A percentile compares a stretch with the other conserved stretches of the same genome.
Evolutionary conservation across 2,329 filamentous ascomycete genomes (phyloP).

Genomic region (Penicillium sp.): DNA sequence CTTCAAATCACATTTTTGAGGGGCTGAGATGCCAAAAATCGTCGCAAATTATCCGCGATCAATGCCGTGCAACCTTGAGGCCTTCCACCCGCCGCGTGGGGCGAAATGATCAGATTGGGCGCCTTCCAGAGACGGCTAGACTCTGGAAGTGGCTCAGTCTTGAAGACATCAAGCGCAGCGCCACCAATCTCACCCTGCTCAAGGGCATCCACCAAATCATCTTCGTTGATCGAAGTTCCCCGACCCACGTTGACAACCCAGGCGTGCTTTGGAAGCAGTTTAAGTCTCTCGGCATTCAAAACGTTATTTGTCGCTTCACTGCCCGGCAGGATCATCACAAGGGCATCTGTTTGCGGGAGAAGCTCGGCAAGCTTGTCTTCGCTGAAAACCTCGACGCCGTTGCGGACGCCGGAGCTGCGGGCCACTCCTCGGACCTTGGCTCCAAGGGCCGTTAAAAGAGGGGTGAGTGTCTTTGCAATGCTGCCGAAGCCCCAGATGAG

Average conservation of each 20-base stretch:
- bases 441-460: slow-evolving; percentile 52
- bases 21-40: slow-evolving; percentile 55
- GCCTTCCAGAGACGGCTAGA: slow-evolving; percentile 20
- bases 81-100: slow-evolving; percentile 33
- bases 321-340: slow-evolving; percentile 64
- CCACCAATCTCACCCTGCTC: slow-evolving; percentile 20
- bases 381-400: slow-evolving; percentile 54
- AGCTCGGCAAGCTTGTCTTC: slow-evolving; percentile 53
- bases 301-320: slow-evolving; percentile 53
- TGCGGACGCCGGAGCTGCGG: slow-evolving; percentile 51
- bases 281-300: slow-evolving; percentile 52
- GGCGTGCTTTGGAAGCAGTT: slow-evolving; percentile 51
- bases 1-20: slow-evolving; percentile 52
- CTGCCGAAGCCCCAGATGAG: slow-evolving; percentile 63
- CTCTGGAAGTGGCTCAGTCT: slow-evolving; percentile 18
- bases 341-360: slow-evolving; percentile 55
- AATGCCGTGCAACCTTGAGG: slow-evolving; percentile 57
- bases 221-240: slow-evolving; percentile 20
- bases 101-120: slow-evolving; percentile 20
- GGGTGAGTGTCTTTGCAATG: slow-evolving; percentile 58
- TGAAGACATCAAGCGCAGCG: slow-evolving; percentile 22
- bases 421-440: slow-evolving; percentile 57
- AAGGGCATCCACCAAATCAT: slow-evolving; percentile 18
- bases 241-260: slow-evolving; percentile 24
- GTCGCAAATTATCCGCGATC: slow-evolving; percentile 57